A percentile compares a stretch with the other conserved stretches of the same genome.
Evolutionary conservation across 768 basidiomycete genomes (phyloP).

Genomic region (Russula vinacea): DNA sequence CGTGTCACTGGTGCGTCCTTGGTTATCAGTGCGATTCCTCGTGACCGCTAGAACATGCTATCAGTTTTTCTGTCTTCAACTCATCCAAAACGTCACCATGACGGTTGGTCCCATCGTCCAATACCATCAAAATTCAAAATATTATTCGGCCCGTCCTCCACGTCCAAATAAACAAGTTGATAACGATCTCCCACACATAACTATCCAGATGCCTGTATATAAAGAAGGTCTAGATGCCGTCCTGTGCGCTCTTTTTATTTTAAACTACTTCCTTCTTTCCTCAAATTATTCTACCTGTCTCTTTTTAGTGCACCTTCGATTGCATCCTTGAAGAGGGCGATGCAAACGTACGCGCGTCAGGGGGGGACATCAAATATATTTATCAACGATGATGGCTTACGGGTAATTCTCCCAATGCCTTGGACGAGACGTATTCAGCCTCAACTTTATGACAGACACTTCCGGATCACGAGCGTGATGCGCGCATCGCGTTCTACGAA

Average conservation of each 20-base stretch:
- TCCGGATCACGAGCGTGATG: slow-evolving; percentile 44
- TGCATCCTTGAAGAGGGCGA: slow-evolving; percentile 55
- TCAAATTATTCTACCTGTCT: neutral
- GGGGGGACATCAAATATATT: slow-evolving; percentile 60
- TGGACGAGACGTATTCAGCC: neutral
- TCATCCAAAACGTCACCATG: slow-evolving; percentile 43
- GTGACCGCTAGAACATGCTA: neutral
- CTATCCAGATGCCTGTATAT: slow-evolving; percentile 58
- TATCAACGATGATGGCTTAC: slow-evolving; percentile 62
- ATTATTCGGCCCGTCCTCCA: slow-evolving; percentile 49
- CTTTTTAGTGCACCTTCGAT: slow-evolving; percentile 44
- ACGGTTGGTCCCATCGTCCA: slow-evolving; percentile 53
- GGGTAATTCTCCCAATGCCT: slow-evolving; percentile 33
- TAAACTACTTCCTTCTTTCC: neutral
- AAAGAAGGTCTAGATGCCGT: slow-evolving; percentile 53
- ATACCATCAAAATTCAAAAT: slow-evolving; percentile 50
- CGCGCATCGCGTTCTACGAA: slow-evolving; percentile 52
- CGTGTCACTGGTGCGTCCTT: slow-evolving; percentile 43
- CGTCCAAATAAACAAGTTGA: slow-evolving; percentile 45
- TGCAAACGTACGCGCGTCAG: slow-evolving; percentile 62
- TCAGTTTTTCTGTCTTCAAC: slow-evolving; percentile 43
- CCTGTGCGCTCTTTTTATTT: slow-evolving; percentile 39
- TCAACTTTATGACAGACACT: slow-evolving; percentile 34
- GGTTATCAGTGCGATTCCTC: neutral
- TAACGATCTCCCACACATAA: slow-evolving; percentile 46